A percentile compares a stretch with the other conserved stretches of the same genome.
phyloP scores from a whole-genome alignment of 2,329 filamentous ascomycete species.

The Pseudogymnoascus sp. region DNA sequence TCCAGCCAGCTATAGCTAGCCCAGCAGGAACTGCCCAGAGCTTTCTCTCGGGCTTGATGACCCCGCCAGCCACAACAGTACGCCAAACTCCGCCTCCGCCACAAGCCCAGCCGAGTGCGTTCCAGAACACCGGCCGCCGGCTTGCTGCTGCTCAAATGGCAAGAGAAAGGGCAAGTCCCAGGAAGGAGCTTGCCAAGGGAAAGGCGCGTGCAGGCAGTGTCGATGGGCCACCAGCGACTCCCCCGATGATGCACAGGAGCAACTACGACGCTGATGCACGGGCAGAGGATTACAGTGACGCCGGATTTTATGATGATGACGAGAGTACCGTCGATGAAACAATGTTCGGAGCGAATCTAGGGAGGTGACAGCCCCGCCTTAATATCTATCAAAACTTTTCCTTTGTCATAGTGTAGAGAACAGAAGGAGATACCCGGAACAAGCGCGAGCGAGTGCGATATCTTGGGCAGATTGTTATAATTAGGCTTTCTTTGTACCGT shows the following conservation, averaged over 20 bases:
- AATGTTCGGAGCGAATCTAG: slow-evolving; percentile 12
- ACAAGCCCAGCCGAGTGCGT: slow-evolving; percentile 44
- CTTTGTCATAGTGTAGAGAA: slow-evolving; percentile 7
- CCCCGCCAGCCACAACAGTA: slow-evolving; percentile 63
- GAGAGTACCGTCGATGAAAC: slow-evolving; percentile 20
- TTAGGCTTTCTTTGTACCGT: slow-evolving; percentile 5
- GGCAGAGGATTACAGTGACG: slow-evolving; percentile 39
- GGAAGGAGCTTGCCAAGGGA: slow-evolving; percentile 1
- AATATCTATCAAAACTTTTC: slow-evolving; percentile 5
- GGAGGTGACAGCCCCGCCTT: slow-evolving; percentile 7
- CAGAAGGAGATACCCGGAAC: neutral
- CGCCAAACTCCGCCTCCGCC: slow-evolving; percentile 47
- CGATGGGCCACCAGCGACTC: slow-evolving; percentile 35
- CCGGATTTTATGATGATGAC: slow-evolving; percentile 29
- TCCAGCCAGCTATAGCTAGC: slow-evolving; percentile 32
- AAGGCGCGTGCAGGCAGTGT: slow-evolving; percentile 28
- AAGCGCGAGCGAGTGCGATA: slow-evolving; percentile 2
- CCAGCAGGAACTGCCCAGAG: slow-evolving; percentile 39
- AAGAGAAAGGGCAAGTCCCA: neutral
- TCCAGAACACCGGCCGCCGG: slow-evolving; percentile 50
- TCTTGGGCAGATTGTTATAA: slow-evolving; percentile 7
- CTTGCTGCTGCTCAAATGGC: slow-evolving; percentile 44
- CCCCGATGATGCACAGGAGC: slow-evolving; percentile 51
- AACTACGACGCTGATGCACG: slow-evolving; percentile 55
- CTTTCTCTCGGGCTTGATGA: slow-evolving; percentile 73